A percentile compares a stretch with the other conserved stretches of the same genome.
These are phyloP conservation scores for Thraustochytrium sp. DNA, from an alignment of 352 stramenopile species.

Conservation along the genomic window DNA sequence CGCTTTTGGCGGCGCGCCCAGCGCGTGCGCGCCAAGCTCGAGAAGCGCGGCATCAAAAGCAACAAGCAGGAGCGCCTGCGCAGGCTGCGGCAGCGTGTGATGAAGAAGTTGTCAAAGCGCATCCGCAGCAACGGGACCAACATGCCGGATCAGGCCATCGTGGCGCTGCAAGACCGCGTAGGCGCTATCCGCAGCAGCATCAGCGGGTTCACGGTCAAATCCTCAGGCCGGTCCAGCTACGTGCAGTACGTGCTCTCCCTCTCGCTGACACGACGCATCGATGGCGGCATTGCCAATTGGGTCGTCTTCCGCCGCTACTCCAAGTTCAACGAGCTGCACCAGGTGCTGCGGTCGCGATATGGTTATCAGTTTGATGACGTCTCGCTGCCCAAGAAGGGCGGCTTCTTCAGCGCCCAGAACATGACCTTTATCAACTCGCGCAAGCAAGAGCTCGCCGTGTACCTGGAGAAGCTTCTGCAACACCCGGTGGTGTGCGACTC, in stretches of 20 bases:
- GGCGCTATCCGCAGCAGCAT: slow-evolving; percentile 17
- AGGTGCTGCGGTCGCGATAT: neutral
- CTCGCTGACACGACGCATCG: neutral
- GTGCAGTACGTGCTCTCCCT: slow-evolving; percentile 11
- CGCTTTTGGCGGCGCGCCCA: neutral
- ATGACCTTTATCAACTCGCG: slow-evolving; percentile 55
- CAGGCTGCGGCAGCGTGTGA: neutral
- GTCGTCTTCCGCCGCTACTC: neutral
- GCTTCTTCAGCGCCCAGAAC: slow-evolving; percentile 23
- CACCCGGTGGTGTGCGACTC: slow-evolving; percentile 69
- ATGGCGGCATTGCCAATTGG: neutral
- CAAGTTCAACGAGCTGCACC: slow-evolving; percentile 17
- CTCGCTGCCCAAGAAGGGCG: neutral
- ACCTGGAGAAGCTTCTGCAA: slow-evolving; percentile 63
- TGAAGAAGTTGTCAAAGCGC: neutral
- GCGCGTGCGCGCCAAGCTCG: neutral
- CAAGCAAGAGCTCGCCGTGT: slow-evolving; percentile 61
- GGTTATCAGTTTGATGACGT: slow-evolving; percentile 36
- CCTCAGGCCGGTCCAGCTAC: neutral
- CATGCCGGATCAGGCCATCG: slow-evolving; percentile 2
- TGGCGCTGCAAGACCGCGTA: slow-evolving; percentile 25
- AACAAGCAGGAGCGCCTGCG: slow-evolving; percentile 19
- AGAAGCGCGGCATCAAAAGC: neutral
- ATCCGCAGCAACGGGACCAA: neutral
- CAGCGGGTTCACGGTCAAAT: neutral